Evolutionary conservation across 2,329 filamentous ascomycete genomes (phyloP), one percentile per base, ranked within the genome.

Genomic region (Hortaea sp.): DNA sequence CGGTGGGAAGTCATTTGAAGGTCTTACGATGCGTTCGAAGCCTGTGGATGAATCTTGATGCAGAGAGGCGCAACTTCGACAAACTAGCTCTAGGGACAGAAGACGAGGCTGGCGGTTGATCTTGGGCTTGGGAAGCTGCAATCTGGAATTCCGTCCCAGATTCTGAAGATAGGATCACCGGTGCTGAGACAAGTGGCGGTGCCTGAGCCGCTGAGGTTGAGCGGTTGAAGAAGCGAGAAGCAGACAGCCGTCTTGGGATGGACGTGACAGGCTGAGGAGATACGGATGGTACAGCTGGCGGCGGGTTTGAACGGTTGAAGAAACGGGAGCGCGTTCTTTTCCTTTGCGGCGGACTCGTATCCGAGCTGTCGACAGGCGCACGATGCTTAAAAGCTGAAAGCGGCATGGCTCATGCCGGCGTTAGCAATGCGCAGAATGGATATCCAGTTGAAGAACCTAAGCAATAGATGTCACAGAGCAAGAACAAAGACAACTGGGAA

Each of bases 321-420:
- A 46, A 48, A n/a, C 32, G 32, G 39, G 47, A 29, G 20, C 43
- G 42, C n/a, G 42, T 46, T 20, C 32, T 35, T 32, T 39, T 51
- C 41, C 38, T 51, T 20, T 34, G 39, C 7, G 46, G 6, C 20
- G 46, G 29, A 13, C 4, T 31, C 12, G 29, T 12, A 12, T 41
- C 27, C 12, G 13, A 30, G 12, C 41, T 28, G 9, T 45, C 43
- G 32, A n/a, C 34, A 37, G 46, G 32, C 30, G 31, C 35, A 44
- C 30, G 40, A 29, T 45, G 43, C 39, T 50, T 44, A 42, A 41
- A 44, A 42, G 42, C 42, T 45, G 42, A 9, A 43, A 47, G n/a
- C 39, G 41, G 47, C 53, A 55, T 55, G 31, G 43, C 51, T 39
- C 48, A 54, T 53, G 46, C 45, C 44, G 38, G 39, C n/a, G 43